Conservation (phyloP, 257 asterid species). For the Jacaranda mimosifolia region DNA sequence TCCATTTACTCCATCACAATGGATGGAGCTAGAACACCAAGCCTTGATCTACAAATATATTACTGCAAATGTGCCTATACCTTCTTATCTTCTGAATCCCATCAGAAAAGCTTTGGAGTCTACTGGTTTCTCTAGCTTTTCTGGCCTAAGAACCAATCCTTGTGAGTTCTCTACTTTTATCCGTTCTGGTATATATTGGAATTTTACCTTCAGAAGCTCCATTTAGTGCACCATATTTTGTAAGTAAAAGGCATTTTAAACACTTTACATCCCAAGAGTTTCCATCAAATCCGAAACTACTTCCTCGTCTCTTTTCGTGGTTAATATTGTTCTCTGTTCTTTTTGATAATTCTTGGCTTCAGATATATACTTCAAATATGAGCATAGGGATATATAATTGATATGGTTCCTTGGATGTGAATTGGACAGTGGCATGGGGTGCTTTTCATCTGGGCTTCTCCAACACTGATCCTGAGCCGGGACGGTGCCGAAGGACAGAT, state of each 20-base stretch:
- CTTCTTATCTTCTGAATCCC: slow-evolving; percentile 75
- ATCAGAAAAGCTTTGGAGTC: slow-evolving; percentile 75
- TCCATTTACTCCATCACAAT: slow-evolving; percentile 76
- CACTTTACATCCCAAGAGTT: too few relatives aligned
- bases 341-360: too few relatives aligned
- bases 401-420: background rate
- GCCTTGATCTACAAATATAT: slow-evolving; percentile 88
- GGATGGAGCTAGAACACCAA: slow-evolving; percentile 86
- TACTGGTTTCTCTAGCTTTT: slow-evolving; percentile 53
- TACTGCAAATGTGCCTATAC: slow-evolving; percentile 71
- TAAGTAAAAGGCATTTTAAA: too few relatives aligned
- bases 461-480: background rate
- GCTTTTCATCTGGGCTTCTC: background rate
- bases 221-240: too few relatives aligned
- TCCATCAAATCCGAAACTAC: too few relatives aligned
- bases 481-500: background rate
- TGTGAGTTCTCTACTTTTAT: slow-evolving; percentile 45
- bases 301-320: too few relatives aligned
- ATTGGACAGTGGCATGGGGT: background rate
- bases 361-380: too few relatives aligned
- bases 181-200: too few relatives aligned
- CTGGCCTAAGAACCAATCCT: slow-evolving; percentile 65
- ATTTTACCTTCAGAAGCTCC: too few relatives aligned
- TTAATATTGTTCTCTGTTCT: too few relatives aligned
- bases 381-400: background rate